Base-by-base conservation (phyloP, 2,329 filamentous ascomycete species). In the Pseudocercospora crystallina region DNA sequence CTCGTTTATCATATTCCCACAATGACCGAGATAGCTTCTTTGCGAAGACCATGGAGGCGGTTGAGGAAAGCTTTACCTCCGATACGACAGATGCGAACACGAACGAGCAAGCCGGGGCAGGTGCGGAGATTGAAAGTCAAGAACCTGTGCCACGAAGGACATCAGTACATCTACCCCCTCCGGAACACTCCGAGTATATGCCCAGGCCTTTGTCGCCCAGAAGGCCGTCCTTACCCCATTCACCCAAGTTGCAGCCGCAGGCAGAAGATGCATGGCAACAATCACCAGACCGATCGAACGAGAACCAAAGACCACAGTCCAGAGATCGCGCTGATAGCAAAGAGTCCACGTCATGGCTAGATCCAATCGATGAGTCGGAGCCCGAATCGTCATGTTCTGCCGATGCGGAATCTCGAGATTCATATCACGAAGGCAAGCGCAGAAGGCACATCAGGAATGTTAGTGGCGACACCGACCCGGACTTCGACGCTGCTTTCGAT, bases 401-500 rank as follows among this genome's bases (percentile, higher is more conserved):
- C 0, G 79, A 90, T 1, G 89, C 90, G 67, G 95, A 91, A 0
- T 54, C 57, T 15, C 47, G 54, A 36, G 79, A 88, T 42, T 84
- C 86, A 3, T 91, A 88, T 1, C 89, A 86, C 1, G 72, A 85
- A 51, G 80, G 83, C 37, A 72, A 87, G 41, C 79, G 82, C 54
- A 80, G 86, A 57, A 89, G 86, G 63, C 85, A 87, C 58, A 81
- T 89, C 46, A 82, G 86, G 42, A 78, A 77, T 32, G 67, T 79
- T 2, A 92, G 87, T 57, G 84, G 84, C 38, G 83, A 80, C 29
- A 94, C 89, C 0, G 89, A 95, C 67, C 86, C 89, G 5, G 91
- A 96, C 65, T 96, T 97, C 59, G 91, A 96, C 70, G 90, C 90
- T 8, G 94, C 94, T 3, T 78, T 97, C 37, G 92, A 97, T 72